phyloP scores from a whole-genome alignment of 352 stramenopile genomes.

The Achlya hypogyna region DNA sequence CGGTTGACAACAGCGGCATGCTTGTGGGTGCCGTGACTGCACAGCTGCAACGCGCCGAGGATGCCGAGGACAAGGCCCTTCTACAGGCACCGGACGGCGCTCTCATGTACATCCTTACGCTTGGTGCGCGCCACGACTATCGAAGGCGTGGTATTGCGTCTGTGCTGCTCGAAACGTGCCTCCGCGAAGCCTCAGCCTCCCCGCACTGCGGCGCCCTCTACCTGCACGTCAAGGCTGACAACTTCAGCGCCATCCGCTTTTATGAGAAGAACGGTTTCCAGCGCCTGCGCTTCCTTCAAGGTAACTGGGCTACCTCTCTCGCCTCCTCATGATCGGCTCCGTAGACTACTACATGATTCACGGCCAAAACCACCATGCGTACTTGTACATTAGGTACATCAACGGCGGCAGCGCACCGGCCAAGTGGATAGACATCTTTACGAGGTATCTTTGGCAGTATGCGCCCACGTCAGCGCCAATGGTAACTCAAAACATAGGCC shows the following conservation, averaged over 20 bases:
- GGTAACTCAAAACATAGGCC: background rate
- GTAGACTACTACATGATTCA: background rate
- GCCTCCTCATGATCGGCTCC: too few species aligned
- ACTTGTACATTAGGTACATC: conserved; percentile 80
- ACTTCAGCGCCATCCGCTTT: conserved; percentile 88
- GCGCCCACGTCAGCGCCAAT: too few species aligned
- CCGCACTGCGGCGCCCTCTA: conserved; percentile 87
- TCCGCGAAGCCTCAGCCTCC: conserved; percentile 72
- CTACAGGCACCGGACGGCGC: conserved; percentile 42
- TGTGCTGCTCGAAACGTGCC: conserved; percentile 82
- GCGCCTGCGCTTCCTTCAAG: conserved; percentile 87
- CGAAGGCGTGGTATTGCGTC: conserved; percentile 86
- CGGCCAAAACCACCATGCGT: conserved; percentile 16
- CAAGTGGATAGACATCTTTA: conserved; percentile 58
- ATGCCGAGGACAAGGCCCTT: conserved; percentile 50
- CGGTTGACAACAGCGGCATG: conserved; percentile 26
- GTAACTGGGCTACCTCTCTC: too few species aligned
- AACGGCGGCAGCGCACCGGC: conserved; percentile 53
- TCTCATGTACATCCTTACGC: conserved; percentile 96
- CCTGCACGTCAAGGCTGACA: conserved; percentile 96
- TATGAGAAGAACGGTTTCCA: conserved; percentile 96
- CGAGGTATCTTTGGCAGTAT: conserved; percentile 28
- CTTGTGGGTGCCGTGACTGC: conserved; percentile 88
- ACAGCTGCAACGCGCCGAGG: conserved; percentile 73
- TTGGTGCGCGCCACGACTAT: conserved; percentile 81